Evolutionary conservation across 441 rosid species (phyloP).

Genomic region (Heliophila coronopifolia): DNA sequence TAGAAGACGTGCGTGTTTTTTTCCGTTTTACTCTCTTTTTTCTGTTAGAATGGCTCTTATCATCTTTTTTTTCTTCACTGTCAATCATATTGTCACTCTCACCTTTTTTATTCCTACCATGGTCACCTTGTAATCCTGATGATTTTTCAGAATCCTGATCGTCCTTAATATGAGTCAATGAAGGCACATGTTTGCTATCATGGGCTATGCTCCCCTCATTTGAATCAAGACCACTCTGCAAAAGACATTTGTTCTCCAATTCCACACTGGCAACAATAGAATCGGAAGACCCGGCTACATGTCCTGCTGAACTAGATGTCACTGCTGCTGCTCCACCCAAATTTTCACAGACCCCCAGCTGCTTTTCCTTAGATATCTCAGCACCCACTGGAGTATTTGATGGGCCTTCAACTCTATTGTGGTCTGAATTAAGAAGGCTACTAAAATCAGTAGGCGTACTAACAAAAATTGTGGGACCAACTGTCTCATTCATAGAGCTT

Average conservation of each 20-base stretch:
- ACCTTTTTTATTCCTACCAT: constrained; percentile 29
- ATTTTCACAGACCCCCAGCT: constrained; percentile 22
- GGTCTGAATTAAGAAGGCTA: constrained; percentile 33
- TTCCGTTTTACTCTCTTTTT: constrained; percentile 37
- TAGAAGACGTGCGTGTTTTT: constrained; percentile 40
- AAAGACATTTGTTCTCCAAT: constrained; percentile 20
- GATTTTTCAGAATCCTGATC: constrained; percentile 35
- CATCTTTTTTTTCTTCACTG: constrained; percentile 36
- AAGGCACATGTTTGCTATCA: constrained; percentile 27
- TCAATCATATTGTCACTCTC: constrained; percentile 29
- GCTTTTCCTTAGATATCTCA: constrained; percentile 33
- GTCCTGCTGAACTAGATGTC: constrained; percentile 37
- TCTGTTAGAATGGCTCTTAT: constrained; percentile 28
- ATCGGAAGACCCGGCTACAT: constrained; percentile 36
- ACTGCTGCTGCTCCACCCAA: constrained; percentile 32
- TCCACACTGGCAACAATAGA: constrained; percentile 35
- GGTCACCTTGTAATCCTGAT: constrained; percentile 37
- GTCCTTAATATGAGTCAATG: constrained; percentile 28
- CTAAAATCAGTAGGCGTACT: constrained; percentile 29
- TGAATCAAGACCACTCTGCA: constrained; percentile 39
- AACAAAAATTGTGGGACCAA: constrained; percentile 25
- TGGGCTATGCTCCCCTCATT: constrained; percentile 28
- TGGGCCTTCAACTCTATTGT: constrained; percentile 34
- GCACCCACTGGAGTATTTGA: constrained; percentile 33
- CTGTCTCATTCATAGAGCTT: constrained; percentile 11